Conservation (phyloP, 305 asterid species). For the Nicotiana rustica region DNA sequence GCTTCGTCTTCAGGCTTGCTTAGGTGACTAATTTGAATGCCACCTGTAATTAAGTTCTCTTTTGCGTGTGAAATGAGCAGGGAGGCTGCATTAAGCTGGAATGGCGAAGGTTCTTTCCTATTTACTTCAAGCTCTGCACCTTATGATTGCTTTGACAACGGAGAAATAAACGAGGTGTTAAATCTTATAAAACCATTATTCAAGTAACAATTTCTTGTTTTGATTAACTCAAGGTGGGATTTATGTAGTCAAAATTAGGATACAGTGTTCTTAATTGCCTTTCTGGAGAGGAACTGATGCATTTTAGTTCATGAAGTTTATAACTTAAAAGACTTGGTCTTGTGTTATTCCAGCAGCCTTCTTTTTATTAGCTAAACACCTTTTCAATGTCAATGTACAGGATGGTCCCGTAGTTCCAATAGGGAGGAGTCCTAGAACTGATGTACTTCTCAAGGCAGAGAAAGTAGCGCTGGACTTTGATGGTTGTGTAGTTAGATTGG, state of each 20-base stretch:
- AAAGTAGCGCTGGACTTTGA: conserved; percentile 79
- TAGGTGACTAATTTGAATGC: background rate
- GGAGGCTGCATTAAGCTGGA: conserved; percentile 90
- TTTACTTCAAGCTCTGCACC: conserved; percentile 98
- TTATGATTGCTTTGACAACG: conserved; percentile 85
- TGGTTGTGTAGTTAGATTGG: conserved; percentile 90
- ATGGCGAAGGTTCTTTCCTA: conserved; percentile 89
- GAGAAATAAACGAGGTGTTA: conserved; percentile 88
- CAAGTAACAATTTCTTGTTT: conserved; percentile 29
- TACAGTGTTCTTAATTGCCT: background rate
- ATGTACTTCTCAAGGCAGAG: conserved; percentile 84
- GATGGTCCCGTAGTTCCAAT: conserved; percentile 87
- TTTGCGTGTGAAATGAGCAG: conserved; percentile 47
- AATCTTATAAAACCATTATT: conserved; percentile 35
- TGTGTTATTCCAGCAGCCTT: background rate
- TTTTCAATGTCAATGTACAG: conserved; percentile 46
- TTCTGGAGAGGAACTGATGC: background rate
- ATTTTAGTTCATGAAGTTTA: conserved; percentile 15
- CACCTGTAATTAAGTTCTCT: background rate
- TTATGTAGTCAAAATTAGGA: background rate
- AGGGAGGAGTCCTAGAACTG: conserved; percentile 91
- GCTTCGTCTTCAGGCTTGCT: background rate
- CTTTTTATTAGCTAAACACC: background rate
- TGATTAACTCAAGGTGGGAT: conserved; percentile 14
- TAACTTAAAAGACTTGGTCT: background rate